phyloP scores from a whole-genome alignment of 371 early-diverging fungal genomes.

The Funneliformis caledonium region DNA sequence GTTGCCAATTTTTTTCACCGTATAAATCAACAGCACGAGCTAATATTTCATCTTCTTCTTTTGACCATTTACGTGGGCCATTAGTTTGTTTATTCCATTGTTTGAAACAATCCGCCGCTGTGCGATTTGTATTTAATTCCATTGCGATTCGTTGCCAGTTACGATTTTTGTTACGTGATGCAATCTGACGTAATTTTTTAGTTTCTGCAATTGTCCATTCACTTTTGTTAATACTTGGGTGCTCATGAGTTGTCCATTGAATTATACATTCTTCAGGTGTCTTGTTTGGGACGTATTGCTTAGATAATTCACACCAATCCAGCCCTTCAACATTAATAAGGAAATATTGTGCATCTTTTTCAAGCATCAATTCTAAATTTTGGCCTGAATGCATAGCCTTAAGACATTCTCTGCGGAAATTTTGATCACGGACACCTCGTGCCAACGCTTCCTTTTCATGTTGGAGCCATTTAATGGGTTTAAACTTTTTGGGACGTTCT shows the following conservation, averaged over 20 bases:
- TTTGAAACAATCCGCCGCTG: slow-evolving; percentile 81
- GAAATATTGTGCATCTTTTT: slow-evolving; percentile 41
- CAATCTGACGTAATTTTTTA: slow-evolving; percentile 52
- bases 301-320: slow-evolving; percentile 74
- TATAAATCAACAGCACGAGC: slow-evolving; percentile 60
- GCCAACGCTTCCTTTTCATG: slow-evolving; percentile 53
- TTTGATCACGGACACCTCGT: slow-evolving; percentile 51
- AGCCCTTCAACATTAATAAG: slow-evolving; percentile 65
- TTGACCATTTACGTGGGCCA: slow-evolving; percentile 59
- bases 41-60: slow-evolving; percentile 66
- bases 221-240: slow-evolving; percentile 77
- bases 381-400: slow-evolving; percentile 41
- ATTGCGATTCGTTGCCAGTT: slow-evolving; percentile 70
- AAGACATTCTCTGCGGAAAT: slow-evolving; percentile 49
- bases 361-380: neutral
- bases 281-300: slow-evolving; percentile 63
- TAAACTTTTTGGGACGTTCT: slow-evolving; percentile 46
- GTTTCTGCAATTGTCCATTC: slow-evolving; percentile 71
- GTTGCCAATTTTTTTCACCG: slow-evolving; percentile 75
- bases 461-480: slow-evolving; percentile 49
- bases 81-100: slow-evolving; percentile 63
- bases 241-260: slow-evolving; percentile 85
- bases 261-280: slow-evolving; percentile 75
- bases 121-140: slow-evolving; percentile 68
- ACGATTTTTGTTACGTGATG: slow-evolving; percentile 48